phyloP scores from a whole-genome alignment of 331 rosid species.

The Telfairia occidentalis region DNA sequence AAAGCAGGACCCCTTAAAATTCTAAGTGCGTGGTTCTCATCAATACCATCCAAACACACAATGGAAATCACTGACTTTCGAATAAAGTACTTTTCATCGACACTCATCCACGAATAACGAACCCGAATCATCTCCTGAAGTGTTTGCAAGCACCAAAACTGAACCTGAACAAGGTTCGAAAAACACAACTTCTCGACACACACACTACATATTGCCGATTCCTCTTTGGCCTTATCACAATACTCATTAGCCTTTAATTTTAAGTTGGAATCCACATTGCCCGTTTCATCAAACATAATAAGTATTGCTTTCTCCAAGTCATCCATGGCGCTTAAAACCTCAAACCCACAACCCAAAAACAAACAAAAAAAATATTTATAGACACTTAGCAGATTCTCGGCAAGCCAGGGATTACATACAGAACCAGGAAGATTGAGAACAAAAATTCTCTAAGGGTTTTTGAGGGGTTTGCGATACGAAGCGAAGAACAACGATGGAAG shows the following conservation, averaged over 20 bases:
- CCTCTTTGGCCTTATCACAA: conserved; percentile 57
- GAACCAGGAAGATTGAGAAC: not conserved
- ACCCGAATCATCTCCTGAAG: conserved; percentile 58
- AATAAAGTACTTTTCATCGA: conserved; percentile 61
- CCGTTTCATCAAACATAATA: conserved; percentile 76
- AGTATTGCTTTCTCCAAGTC: conserved; percentile 81
- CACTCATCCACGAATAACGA: conserved; percentile 52
- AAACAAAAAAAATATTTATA: not conserved
- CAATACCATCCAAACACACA: conserved; percentile 47
- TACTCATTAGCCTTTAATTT: conserved; percentile 55
- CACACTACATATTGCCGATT: conserved; percentile 48
- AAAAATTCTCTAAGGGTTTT: not conserved
- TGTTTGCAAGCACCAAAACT: conserved; percentile 90
- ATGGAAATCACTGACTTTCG: conserved; percentile 60
- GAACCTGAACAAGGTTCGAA: conserved; percentile 65
- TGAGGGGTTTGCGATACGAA: conserved; percentile 7
- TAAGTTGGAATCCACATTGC: conserved; percentile 49
- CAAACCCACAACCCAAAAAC: conserved; percentile 4
- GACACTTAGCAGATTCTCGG: not conserved
- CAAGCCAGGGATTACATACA: not conserved
- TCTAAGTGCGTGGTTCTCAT: conserved; percentile 43
- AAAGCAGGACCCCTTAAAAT: conserved; percentile 70
- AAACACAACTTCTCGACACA: conserved; percentile 63
- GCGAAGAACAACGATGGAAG: not conserved
- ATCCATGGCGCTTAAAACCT: conserved; percentile 40